Conservation (phyloP, 2,329 filamentous ascomycete species). For the Xylariaceae sp. region DNA sequence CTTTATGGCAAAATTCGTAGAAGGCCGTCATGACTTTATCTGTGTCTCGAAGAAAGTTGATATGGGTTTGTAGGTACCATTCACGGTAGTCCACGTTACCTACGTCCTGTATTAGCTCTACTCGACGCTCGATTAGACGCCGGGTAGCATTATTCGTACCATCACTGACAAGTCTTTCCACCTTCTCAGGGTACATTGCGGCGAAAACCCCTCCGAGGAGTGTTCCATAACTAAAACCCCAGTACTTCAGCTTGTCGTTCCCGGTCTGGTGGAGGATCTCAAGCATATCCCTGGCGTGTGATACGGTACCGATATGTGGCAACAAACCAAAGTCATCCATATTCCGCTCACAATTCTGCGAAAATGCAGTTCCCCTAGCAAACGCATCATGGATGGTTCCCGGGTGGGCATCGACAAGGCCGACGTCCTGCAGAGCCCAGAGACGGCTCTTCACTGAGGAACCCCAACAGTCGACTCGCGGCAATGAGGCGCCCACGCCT, state of each 20-base stretch:
- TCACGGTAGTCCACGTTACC: conserved; percentile 58
- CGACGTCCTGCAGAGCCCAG: conserved; percentile 49
- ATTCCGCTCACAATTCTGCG: conserved; percentile 46
- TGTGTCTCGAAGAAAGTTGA: conserved; percentile 55
- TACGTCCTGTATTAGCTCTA: conserved; percentile 1
- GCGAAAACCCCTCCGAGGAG: conserved; percentile 56
- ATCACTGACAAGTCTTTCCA: conserved; percentile 55
- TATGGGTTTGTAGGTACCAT: conserved; percentile 50
- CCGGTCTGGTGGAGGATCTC: conserved; percentile 48
- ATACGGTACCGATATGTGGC: conserved; percentile 47
- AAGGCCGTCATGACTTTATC: conserved; percentile 58
- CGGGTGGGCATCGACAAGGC: conserved; percentile 49
- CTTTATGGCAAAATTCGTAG: conserved; percentile 55
- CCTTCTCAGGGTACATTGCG: conserved; percentile 53
- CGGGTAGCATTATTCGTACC: conserved; percentile 38
- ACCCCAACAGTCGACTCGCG: conserved; percentile 55
- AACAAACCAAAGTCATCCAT: conserved; percentile 43
- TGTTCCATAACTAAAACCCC: conserved; percentile 60
- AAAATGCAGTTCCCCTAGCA: conserved; percentile 46
- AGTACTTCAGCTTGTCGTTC: conserved; percentile 50
- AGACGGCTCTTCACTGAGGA: conserved; percentile 44
- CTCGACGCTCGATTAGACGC: conserved; percentile 3
- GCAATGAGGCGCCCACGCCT: conserved; percentile 54
- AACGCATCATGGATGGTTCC: conserved; percentile 50
- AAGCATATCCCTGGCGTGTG: conserved; percentile 51